These are phyloP conservation scores for Arthrinium puccinioides DNA, from an alignment of 2,329 filamentous ascomycete species.

Conservation along the genomic window DNA sequence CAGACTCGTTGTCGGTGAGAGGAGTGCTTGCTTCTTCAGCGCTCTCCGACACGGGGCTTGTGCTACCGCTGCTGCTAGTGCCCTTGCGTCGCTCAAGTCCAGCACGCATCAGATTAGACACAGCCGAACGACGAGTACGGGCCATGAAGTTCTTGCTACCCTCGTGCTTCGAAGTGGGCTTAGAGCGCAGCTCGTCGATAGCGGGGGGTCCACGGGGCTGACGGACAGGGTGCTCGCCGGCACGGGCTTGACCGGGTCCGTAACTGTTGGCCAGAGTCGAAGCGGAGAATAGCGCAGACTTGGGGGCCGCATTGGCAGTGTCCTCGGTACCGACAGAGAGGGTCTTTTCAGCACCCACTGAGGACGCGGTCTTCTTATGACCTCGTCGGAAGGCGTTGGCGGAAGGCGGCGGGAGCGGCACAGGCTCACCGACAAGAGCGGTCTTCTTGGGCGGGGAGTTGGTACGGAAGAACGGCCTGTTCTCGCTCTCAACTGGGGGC, in stretches of 20 bases:
- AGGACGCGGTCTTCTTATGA: conserved; percentile 77
- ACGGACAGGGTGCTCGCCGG: conserved; percentile 87
- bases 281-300: conserved; percentile 71
- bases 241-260: conserved; percentile 84
- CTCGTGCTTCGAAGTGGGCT: conserved; percentile 87
- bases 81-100: conserved; percentile 79
- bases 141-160: conserved; percentile 97
- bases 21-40: conserved; percentile 60
- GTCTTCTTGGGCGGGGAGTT: conserved; percentile 59
- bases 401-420: conserved; percentile 76
- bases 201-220: conserved; percentile 90
- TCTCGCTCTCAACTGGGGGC: conserved; percentile 55
- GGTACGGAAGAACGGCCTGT: conserved; percentile 50
- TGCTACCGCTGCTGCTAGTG: conserved; percentile 67
- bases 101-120: conserved; percentile 85
- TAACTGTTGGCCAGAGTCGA: conserved; percentile 74
- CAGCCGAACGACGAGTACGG: conserved; percentile 83
- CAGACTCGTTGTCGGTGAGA: conserved; percentile 66
- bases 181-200: conserved; percentile 81
- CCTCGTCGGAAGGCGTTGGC: conserved; percentile 88
- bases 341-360: conserved; percentile 56
- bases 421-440: conserved; percentile 59
- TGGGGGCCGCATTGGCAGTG: conserved; percentile 57
- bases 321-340: conserved; percentile 37
- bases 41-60: conserved; percentile 84